Conservation (phyloP, 2,329 filamentous ascomycete genomes). For the Byssochlamys sp. region DNA sequence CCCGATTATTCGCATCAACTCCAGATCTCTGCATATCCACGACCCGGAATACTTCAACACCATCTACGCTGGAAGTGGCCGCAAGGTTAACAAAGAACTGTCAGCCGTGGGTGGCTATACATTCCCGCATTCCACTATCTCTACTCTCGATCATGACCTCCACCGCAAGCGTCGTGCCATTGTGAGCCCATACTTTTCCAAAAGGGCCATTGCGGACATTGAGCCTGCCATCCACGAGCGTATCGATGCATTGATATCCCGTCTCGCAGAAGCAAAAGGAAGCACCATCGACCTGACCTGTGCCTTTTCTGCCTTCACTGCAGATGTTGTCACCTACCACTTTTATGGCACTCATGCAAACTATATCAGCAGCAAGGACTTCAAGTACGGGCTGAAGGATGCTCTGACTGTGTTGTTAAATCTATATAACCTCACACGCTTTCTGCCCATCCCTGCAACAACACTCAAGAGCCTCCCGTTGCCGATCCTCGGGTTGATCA, state of each 20-base stretch:
- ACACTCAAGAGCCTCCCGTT: no score
- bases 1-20: slow-evolving; percentile 30
- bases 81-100: slow-evolving; percentile 14
- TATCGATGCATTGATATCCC: slow-evolving; percentile 11
- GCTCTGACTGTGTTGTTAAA: no score
- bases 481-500: no score
- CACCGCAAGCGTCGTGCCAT: slow-evolving; percentile 35
- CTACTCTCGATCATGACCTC: slow-evolving; percentile 31
- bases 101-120: slow-evolving; percentile 11
- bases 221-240: slow-evolving; percentile 24
- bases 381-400: no score
- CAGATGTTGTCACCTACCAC: slow-evolving; percentile 1
- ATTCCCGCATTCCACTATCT: slow-evolving; percentile 12
- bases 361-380: slow-evolving; percentile 7
- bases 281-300: background rate
- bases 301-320: background rate
- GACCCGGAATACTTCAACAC: slow-evolving; percentile 27
- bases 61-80: slow-evolving; percentile 17
- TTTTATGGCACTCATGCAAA: slow-evolving; percentile 10
- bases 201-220: slow-evolving; percentile 23
- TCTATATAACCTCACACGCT: no score
- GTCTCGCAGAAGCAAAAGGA: background rate
- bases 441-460: no score
- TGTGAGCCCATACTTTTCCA: slow-evolving; percentile 39
- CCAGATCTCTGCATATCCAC: slow-evolving; percentile 28